A percentile compares a stretch with the other conserved stretches of the same genome.
Conservation (phyloP, 1,284 basidiomycete genomes). For the Malassezia sp. region DNA sequence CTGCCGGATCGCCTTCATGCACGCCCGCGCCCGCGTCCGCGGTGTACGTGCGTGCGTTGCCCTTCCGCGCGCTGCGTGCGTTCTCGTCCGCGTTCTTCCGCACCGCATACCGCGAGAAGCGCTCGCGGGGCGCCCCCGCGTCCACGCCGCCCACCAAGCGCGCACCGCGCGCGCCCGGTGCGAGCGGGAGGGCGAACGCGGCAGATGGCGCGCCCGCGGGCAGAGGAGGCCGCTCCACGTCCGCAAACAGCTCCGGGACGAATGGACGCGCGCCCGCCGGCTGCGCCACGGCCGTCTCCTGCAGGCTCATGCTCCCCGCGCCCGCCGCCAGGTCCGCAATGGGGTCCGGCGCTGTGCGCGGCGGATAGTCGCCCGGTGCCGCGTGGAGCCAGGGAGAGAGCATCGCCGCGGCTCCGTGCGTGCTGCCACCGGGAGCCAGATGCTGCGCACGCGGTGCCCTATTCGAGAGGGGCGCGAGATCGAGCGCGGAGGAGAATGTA, state of each 20-base stretch:
- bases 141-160: background rate
- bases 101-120: background rate
- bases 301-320: background rate
- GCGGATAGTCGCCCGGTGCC: background rate
- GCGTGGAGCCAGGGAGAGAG: slow-evolving; percentile 14
- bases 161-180: background rate
- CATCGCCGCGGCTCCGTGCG: no score
- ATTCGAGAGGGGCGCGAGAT: slow-evolving; percentile 77
- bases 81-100: slow-evolving; percentile 3
- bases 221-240: background rate
- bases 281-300: background rate
- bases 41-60: no score
- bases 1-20: background rate
- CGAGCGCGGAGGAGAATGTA: slow-evolving; percentile 79
- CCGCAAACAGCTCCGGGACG: background rate
- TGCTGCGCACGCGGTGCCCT: slow-evolving; percentile 56
- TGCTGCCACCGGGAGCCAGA: background rate
- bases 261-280: background rate
- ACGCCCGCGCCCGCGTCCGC: no score
- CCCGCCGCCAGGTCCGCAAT: background rate
- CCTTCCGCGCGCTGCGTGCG: no score
- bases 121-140: background rate
- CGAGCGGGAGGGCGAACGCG: background rate
- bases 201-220: background rate
- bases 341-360: background rate